Base-by-base conservation (phyloP, 768 basidiomycete species). In the Lactifluus rugatus region DNA sequence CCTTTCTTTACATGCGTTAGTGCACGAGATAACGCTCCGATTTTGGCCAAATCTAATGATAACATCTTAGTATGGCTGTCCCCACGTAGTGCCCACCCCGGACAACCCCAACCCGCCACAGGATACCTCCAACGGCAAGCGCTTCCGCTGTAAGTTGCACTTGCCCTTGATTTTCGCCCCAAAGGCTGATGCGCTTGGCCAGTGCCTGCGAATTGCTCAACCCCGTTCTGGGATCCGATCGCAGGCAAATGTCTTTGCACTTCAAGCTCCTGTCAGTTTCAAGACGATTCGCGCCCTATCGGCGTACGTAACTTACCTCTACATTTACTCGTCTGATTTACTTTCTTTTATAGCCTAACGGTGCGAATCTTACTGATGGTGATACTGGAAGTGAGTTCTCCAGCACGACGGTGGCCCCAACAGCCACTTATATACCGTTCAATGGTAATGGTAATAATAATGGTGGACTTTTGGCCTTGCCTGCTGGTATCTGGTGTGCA, bases 181-280 rank as follows among this genome's bases (percentile, higher is more conserved):
- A 17, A 44, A 10, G 21, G 13, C 41, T 45, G 16, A 45, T 21
- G 42, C 21, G 19, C n/a, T 34, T 13, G 53, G 21, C 19, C 58
- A 85, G 84, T 88, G 2, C 80, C 86, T 23, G 57, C 75, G 21
- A 85, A 86, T 71, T 89, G 87, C 70, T 83, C 84, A 4, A 89
- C 86, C 10, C 76, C 84, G 3, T 90, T 86, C 76, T 89, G 86
- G 85, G 87, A 90, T 68, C 89, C 89, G 2, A 76, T 89, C 51
- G 73, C 62, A 26, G 83, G 81, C 64, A 70, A 74, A 37, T 90
- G 89, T 63, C 70, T 83, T 52, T 90, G 87, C 70, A 76, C 70
- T 0, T 76, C 78, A 2, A 62, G 58, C 51, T 71, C 70, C 2
- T 90, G 89, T 68, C 71, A 75, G 0, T 90, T 89, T 70, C 68